Conservation (phyloP, 2,329 filamentous ascomycete genomes). For the Penicillium olsonii region DNA sequence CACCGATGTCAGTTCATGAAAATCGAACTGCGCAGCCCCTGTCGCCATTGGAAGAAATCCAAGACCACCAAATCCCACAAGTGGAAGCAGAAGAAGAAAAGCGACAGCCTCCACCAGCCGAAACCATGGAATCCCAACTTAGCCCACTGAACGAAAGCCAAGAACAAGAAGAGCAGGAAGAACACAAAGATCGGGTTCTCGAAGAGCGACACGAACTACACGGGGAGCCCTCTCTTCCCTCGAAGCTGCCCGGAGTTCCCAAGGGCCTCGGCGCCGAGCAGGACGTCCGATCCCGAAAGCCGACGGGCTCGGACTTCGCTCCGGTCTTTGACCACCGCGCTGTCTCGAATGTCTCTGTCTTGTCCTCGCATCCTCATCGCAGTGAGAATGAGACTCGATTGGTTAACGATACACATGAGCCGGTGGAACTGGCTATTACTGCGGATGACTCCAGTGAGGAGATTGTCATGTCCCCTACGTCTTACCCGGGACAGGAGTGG, state of each 20-base stretch:
- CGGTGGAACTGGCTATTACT: constrained; percentile 37
- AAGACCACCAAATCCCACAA: constrained; percentile 2
- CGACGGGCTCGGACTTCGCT: background rate
- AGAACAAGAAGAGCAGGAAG: constrained; percentile 2
- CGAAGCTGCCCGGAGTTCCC: background rate
- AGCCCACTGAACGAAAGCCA: background rate
- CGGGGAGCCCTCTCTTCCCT: background rate
- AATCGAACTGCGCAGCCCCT: background rate
- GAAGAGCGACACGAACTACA: background rate
- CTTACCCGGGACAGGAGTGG: constrained; percentile 53
- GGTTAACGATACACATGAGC: constrained; percentile 26
- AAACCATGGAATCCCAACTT: background rate
- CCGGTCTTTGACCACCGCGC: background rate
- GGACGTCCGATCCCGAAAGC: constrained; percentile 14
- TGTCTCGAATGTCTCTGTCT: constrained; percentile 9
- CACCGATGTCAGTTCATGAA: constrained; percentile 5
- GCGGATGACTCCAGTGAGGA: constrained; percentile 46
- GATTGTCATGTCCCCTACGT: constrained; percentile 50
- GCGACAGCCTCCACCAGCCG: background rate
- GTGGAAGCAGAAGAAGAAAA: constrained; percentile 1
- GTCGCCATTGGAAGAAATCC: constrained; percentile 1
- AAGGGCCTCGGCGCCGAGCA: constrained; percentile 1
- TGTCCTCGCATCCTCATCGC: constrained; percentile 24
- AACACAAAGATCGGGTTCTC: background rate
- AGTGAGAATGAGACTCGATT: constrained; percentile 19